These are phyloP conservation scores for Babesia ovis DNA, from an alignment of 169 alveolate species.

Conservation along the genomic window DNA sequence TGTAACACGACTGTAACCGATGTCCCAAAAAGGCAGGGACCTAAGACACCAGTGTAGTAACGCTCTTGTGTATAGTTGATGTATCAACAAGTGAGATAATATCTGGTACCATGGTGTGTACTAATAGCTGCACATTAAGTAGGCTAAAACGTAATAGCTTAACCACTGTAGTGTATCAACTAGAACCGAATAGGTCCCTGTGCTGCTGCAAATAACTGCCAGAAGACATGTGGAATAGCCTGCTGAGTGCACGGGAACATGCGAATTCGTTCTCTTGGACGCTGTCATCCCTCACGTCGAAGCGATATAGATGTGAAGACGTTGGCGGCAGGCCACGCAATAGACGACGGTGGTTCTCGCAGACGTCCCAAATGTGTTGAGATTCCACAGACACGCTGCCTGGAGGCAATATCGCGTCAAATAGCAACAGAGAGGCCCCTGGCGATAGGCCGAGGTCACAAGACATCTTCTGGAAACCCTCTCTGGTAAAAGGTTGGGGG, in stretches of 20 bases:
- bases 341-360: slow-evolving; percentile 32
- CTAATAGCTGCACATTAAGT: too few species aligned
- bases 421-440: neutral
- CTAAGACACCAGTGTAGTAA: too few species aligned
- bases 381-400: slow-evolving; percentile 1
- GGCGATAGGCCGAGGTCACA: neutral
- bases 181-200: slow-evolving; percentile 1
- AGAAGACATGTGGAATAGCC: slow-evolving; percentile 69
- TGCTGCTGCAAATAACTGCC: slow-evolving; percentile 33
- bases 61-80: too few species aligned
- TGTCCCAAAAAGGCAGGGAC: too few species aligned
- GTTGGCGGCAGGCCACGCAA: slow-evolving; percentile 19
- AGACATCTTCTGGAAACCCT: slow-evolving; percentile 12
- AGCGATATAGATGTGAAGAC: slow-evolving; percentile 23
- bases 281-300: slow-evolving; percentile 45
- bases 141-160: too few species aligned
- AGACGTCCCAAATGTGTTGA: slow-evolving; percentile 26
- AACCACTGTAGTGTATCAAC: too few species aligned
- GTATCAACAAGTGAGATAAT: too few species aligned
- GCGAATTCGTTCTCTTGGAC: slow-evolving; percentile 48
- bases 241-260: slow-evolving; percentile 53
- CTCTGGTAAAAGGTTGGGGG: neutral
- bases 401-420: slow-evolving; percentile 42
- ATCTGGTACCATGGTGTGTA: too few species aligned
- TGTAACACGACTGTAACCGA: too few species aligned